Evolutionary conservation across 2,329 filamentous ascomycete genomes (phyloP).

Genomic region (Penicillium sp.): DNA sequence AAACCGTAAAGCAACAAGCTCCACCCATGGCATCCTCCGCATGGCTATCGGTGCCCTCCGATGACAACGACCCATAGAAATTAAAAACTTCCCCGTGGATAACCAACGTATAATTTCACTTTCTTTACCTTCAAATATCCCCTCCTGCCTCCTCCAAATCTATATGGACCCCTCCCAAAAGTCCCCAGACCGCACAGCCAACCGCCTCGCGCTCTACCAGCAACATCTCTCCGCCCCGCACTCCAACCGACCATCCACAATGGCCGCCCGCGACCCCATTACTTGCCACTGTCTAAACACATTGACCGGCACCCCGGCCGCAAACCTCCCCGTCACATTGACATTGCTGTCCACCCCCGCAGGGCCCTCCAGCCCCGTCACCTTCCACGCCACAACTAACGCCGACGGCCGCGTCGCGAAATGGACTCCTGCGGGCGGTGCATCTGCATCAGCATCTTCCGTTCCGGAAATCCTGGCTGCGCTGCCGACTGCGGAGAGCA

Average conservation of each 20-base stretch:
- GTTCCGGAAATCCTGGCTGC: conserved; percentile 32
- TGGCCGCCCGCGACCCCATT: conserved; percentile 46
- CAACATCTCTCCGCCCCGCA: conserved; percentile 28
- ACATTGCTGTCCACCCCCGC: conserved; percentile 58
- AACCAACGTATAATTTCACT: conserved; percentile 1
- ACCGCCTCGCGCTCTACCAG: conserved; percentile 36
- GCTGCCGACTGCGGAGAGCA: conserved; percentile 37
- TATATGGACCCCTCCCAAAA: conserved; percentile 15
- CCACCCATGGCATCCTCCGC: conserved; percentile 25
- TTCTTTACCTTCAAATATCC: background rate
- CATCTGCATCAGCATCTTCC: conserved; percentile 17
- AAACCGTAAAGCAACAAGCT: background rate
- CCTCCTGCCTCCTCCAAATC: conserved; percentile 3
- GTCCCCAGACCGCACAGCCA: conserved; percentile 25
- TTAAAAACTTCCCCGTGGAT: background rate
- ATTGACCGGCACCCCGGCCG: conserved; percentile 45
- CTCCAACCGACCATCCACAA: conserved; percentile 19
- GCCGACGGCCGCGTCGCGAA: conserved; percentile 48
- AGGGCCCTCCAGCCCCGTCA: conserved; percentile 25
- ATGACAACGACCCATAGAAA: conserved; percentile 26
- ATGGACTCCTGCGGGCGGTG: conserved; percentile 36
- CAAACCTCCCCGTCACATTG: conserved; percentile 50
- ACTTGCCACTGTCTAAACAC: conserved; percentile 54
- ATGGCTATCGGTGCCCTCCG: conserved; percentile 37
- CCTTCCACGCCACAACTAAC: conserved; percentile 44